Conservation (phyloP, 352 stramenopile species). For the Aphanomyces stellatus region DNA sequence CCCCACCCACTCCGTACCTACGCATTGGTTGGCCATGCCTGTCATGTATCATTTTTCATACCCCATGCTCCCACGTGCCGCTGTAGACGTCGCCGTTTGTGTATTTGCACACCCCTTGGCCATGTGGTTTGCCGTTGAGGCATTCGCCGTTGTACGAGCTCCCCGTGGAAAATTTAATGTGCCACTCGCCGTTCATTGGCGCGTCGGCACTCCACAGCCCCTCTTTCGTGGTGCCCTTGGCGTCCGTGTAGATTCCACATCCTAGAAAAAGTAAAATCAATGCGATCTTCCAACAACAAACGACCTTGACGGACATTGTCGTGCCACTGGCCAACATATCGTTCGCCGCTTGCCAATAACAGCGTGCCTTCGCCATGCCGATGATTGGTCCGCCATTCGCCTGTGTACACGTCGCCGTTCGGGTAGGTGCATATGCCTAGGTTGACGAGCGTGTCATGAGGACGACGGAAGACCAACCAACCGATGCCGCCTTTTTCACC, state of each 20-base stretch:
- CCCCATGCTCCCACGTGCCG: constrained; percentile 48
- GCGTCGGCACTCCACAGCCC: constrained; percentile 48
- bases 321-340: constrained; percentile 64
- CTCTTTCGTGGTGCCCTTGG: constrained; percentile 54
- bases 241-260: constrained; percentile 33
- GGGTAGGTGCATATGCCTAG: constrained; percentile 31
- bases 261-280: background rate
- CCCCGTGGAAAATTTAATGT: constrained; percentile 60
- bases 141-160: constrained; percentile 70
- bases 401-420: constrained; percentile 69
- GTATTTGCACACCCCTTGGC: constrained; percentile 50
- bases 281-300: background rate
- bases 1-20: constrained; percentile 60
- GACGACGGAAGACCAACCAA: too few species aligned
- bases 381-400: constrained; percentile 38
- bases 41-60: too few species aligned
- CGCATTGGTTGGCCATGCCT: background rate
- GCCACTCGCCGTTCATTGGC: constrained; percentile 60
- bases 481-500: background rate
- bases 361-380: constrained; percentile 62
- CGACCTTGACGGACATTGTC: constrained; percentile 39
- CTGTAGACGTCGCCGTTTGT: constrained; percentile 56
- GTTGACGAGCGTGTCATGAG: too few species aligned
- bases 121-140: constrained; percentile 46
- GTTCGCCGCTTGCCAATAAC: constrained; percentile 39